Evolutionary conservation across 139 green algal genomes (phyloP).

Genomic region (Micractinium conductrix): DNA sequence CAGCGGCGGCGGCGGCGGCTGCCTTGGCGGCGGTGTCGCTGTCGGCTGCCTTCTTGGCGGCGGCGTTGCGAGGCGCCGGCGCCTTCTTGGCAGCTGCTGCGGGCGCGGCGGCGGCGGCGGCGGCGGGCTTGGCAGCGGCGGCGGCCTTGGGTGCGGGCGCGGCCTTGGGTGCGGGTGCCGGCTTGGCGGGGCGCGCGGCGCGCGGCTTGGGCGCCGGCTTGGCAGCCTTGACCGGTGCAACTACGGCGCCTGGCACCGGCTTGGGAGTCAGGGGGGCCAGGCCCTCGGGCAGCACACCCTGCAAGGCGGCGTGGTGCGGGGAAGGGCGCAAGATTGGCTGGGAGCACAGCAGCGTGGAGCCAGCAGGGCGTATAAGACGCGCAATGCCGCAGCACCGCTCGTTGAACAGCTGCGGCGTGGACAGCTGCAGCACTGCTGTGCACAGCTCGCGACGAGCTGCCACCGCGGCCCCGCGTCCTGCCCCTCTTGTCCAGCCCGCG

Average conservation of each 20-base stretch:
- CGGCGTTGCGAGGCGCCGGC: too few relatives aligned
- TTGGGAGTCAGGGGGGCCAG: not conserved
- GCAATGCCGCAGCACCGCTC: too few relatives aligned
- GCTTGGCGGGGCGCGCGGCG: constrained; percentile 11
- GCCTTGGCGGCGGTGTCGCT: constrained; percentile 3
- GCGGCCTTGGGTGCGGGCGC: not conserved
- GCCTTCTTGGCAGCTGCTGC: not conserved
- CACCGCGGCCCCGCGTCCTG: too few relatives aligned
- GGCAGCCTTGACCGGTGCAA: constrained; percentile 3
- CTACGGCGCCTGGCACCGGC: constrained; percentile 11
- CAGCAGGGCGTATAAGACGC: too few relatives aligned
- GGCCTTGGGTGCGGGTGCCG: constrained; percentile 19
- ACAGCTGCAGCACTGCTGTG: too few relatives aligned
- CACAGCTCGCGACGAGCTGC: too few relatives aligned
- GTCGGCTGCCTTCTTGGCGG: constrained; percentile 19
- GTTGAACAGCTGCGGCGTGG: too few relatives aligned
- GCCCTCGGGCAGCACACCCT: constrained; percentile 36
- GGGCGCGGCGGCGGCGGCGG: not conserved
- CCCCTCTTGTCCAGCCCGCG: not conserved
- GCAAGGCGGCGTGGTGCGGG: not conserved
- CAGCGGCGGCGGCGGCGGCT: constrained; percentile 5
- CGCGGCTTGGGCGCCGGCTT: constrained; percentile 31
- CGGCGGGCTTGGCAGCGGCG: not conserved
- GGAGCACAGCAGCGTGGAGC: too few relatives aligned
- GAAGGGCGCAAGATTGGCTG: not conserved